Evolutionary conservation across 2,329 filamentous ascomycete genomes (phyloP).

Genomic region (Aspergillus neoniger): DNA sequence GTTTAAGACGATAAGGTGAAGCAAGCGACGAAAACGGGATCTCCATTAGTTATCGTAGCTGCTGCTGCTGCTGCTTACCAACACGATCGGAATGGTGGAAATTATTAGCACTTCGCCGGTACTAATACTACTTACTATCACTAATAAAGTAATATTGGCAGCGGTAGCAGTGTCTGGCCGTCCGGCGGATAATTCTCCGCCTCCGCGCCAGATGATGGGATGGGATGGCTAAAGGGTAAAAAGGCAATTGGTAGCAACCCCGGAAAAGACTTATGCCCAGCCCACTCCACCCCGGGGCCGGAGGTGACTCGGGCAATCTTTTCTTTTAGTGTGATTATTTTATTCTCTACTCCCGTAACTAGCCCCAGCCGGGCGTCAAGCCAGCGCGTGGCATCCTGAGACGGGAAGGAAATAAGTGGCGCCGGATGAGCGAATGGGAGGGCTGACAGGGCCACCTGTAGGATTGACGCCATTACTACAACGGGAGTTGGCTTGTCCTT

Average conservation of each 20-base stretch:
- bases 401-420: background rate
- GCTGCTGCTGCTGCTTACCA: no score
- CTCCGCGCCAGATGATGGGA: background rate
- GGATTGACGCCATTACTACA: background rate
- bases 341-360: background rate
- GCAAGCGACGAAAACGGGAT: no score
- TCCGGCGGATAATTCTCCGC: background rate
- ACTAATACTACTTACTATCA: no score
- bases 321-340: background rate
- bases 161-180: background rate
- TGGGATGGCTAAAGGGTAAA: background rate
- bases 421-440: background rate
- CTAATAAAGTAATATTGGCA: background rate
- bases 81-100: no score
- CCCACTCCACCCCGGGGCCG: background rate
- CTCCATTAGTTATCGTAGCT: no score
- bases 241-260: background rate
- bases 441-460: background rate
- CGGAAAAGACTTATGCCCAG: conserved; percentile 11
- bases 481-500: background rate
- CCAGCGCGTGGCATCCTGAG: background rate
- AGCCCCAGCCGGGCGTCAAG: background rate
- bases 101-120: no score
- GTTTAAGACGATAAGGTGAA: no score
- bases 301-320: background rate